A percentile compares a stretch with the other conserved stretches of the same genome.
These are phyloP conservation scores for Brassica cretica DNA, from an alignment of 345 rosid species.

Conservation along the genomic window DNA sequence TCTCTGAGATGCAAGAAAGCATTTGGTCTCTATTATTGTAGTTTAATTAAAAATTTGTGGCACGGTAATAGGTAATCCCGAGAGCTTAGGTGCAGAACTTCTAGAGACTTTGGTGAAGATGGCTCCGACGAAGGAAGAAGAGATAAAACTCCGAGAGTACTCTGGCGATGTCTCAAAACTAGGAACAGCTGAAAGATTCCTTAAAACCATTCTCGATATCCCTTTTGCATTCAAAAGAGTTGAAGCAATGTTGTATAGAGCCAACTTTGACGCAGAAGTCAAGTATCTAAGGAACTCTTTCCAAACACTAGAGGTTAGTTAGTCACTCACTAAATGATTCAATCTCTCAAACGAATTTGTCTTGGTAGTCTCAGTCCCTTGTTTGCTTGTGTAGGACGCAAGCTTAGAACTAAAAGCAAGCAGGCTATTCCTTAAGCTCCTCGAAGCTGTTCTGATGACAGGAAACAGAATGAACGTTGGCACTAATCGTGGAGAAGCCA, in stretches of 20 bases:
- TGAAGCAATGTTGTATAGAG: conserved; percentile 94
- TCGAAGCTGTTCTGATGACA: conserved; percentile 91
- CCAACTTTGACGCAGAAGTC: conserved; percentile 89
- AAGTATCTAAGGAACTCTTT: conserved; percentile 82
- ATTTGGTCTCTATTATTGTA: neutral
- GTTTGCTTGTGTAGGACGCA: conserved; percentile 56
- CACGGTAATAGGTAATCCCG: conserved; percentile 68
- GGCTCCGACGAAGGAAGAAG: conserved; percentile 99
- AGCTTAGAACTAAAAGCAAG: conserved; percentile 89
- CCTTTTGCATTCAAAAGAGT: conserved; percentile 96
- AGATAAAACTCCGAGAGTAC: conserved; percentile 85
- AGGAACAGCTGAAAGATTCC: conserved; percentile 92
- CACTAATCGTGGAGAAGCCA: conserved; percentile 96
- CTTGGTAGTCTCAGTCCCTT: neutral
- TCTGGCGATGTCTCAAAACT: conserved; percentile 67
- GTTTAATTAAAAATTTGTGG: neutral
- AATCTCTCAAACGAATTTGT: neutral
- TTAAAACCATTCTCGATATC: conserved; percentile 81
- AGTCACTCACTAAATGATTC: conserved; percentile 15
- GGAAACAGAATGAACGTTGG: conserved; percentile 98
- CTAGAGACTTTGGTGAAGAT: conserved; percentile 91
- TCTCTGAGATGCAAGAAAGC: neutral
- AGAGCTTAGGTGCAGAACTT: conserved; percentile 87
- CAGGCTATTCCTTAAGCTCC: conserved; percentile 88
- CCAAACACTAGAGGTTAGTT: conserved; percentile 79